Conservation (phyloP, 345 rosid species). For the Litchi chinensis region DNA sequence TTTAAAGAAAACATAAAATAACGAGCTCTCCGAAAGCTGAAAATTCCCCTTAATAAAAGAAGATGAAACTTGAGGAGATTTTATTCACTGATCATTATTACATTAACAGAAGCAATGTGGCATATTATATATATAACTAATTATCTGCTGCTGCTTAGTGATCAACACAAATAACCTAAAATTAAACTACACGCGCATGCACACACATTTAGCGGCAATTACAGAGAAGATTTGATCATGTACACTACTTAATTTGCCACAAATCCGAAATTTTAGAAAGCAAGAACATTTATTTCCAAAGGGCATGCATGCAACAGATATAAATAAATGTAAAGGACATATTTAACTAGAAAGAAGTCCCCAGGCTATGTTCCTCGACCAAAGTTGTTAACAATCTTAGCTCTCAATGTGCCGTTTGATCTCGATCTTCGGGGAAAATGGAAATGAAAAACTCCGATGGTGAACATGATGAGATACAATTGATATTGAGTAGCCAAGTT, state of each 20-base stretch:
- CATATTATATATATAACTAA: background rate
- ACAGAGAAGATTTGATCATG: background rate
- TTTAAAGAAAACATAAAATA: no score
- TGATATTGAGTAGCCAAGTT: background rate
- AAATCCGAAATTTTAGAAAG: background rate
- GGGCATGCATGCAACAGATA: background rate
- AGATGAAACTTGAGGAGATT: background rate
- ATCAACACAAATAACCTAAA: background rate
- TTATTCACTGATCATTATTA: slow-evolving; percentile 17
- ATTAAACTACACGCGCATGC: no score
- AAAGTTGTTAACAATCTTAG: background rate
- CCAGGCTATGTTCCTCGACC: background rate
- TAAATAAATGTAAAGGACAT: background rate
- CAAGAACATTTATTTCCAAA: background rate
- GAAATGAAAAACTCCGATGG: background rate
- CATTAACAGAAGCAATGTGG: background rate
- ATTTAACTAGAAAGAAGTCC: no score
- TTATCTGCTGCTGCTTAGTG: background rate
- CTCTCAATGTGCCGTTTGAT: slow-evolving; percentile 3
- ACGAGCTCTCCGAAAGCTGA: no score
- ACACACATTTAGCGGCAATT: background rate
- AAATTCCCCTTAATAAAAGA: no score
- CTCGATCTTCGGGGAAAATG: background rate
- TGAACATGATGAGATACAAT: background rate
- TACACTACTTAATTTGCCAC: background rate